Evolutionary conservation across 148 eudicot species (phyloP).

Genomic region (Limonium bicolor): DNA sequence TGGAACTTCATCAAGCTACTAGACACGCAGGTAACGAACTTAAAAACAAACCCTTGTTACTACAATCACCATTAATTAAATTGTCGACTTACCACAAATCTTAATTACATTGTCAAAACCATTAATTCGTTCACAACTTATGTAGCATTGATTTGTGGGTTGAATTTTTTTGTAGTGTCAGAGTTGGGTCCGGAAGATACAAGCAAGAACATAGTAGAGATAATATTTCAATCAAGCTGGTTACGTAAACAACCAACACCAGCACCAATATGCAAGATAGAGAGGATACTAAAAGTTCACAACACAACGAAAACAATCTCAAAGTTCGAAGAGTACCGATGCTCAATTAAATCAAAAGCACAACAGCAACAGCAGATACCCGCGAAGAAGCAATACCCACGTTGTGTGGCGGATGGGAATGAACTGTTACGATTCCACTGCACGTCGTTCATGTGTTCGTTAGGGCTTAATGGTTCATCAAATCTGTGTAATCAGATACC

Average conservation of each 20-base stretch:
- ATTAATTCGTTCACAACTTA: too few species aligned
- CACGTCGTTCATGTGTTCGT: constrained; percentile 58
- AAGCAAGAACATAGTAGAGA: constrained; percentile 97
- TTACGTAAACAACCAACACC: constrained; percentile 55
- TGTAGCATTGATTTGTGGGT: too few species aligned
- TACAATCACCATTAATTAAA: too few species aligned
- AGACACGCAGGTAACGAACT: constrained; percentile 74
- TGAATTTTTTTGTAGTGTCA: too few species aligned
- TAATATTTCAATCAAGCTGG: constrained; percentile 99
- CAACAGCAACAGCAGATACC: too few species aligned
- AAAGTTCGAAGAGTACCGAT: constrained; percentile 73
- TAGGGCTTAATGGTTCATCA: constrained; percentile 74
- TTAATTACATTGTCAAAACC: too few species aligned
- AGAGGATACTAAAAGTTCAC: constrained; percentile 77
- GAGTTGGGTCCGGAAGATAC: constrained; percentile 88
- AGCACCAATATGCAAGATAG: constrained; percentile 77
- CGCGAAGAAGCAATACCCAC: constrained; percentile 60
- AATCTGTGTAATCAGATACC: constrained; percentile 69
- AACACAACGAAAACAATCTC: constrained; percentile 73
- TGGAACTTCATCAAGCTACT: constrained; percentile 83
- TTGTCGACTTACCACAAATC: too few species aligned
- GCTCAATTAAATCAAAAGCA: constrained; percentile 58
- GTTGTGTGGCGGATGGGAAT: constrained; percentile 91
- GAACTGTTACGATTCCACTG: constrained; percentile 84
- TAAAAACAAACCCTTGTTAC: neutral